Base-by-base conservation (phyloP, 208 protist genomes). In the Wallacemonas sp. region DNA sequence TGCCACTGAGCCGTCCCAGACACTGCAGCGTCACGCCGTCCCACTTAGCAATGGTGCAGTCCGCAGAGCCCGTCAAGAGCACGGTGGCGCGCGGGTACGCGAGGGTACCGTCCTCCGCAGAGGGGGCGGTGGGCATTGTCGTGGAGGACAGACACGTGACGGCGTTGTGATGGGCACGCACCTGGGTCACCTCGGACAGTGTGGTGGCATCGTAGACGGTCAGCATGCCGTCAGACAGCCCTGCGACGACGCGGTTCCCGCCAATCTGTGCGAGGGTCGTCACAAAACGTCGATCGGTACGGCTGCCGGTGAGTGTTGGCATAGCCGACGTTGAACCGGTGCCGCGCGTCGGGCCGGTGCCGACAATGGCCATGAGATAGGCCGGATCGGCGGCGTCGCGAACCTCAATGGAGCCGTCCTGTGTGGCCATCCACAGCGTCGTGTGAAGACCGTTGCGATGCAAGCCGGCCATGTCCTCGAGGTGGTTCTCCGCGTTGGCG, bases 41-140 rank as follows among this genome's bases (percentile, higher is more conserved):
- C 87, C 87, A 93, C 36, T 84, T 83, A 0, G 65, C 82, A 66
- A 93, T 84, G 15, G 83, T 85, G 27, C 70, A 58, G 60, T 93
- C 87, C 1, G 73, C 54, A 0, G 83, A 85, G 33, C 72, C 87
- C 3, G 83, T 77, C 4, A 93, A 39, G 36, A 93, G 72, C n/a
- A 90, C 58, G 24, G 78, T 71, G 3, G 50, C 54, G 24, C 55
- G 75, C 12, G 66, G 65, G 36, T 30, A 48, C 9, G 32, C 42
- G 13, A 54, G 22, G 17, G 36, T 42, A 52, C 71, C n/a, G 9
- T 55, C 64, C 24, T 59, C 34, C 0, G 30, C 30, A 4, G 54
- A 62, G 17, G 55, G 45, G 19, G 53, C 39, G 38, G 63, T 63
- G 6, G 80, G 64, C 44, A 79, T 69, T 33, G 44, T 62, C 15